Percentiles rank a stretch among this genome's conserved stretches.
Conservation (phyloP, 169 alveolate genomes). For the Eimeria praecox region DNA sequence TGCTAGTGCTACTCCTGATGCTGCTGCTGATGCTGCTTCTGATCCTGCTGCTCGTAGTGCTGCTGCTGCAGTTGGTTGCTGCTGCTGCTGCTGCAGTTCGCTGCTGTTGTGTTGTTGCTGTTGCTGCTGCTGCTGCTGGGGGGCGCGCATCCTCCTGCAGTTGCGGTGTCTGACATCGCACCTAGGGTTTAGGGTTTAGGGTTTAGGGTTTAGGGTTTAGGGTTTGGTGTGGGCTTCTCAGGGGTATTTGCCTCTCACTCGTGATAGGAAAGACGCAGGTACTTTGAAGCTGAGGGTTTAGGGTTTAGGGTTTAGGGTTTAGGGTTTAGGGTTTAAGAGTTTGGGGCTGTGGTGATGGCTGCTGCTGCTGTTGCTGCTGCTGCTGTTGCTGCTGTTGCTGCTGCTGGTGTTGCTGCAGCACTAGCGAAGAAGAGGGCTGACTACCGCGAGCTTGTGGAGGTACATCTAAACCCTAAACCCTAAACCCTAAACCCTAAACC, state of each 20-base stretch:
- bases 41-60: neutral
- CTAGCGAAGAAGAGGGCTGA: slow-evolving; percentile 71
- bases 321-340: neutral
- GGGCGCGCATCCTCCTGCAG: neutral
- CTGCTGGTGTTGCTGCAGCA: slow-evolving; percentile 64
- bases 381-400: slow-evolving; percentile 5
- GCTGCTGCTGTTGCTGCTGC: slow-evolving; percentile 25
- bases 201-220: slow-evolving; percentile 13
- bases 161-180: neutral
- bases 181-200: neutral
- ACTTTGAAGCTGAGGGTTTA: neutral
- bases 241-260: slow-evolving; percentile 35
- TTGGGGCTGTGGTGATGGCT: neutral
- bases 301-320: neutral
- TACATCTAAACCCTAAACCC: slow-evolving; percentile 30
- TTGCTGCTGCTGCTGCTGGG: too few relatives aligned
- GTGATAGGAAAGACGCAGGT: slow-evolving; percentile 50
- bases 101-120: too few relatives aligned
- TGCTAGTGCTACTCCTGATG: neutral
- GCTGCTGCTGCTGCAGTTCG: neutral
- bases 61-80: slow-evolving; percentile 1
- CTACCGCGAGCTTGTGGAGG: slow-evolving; percentile 67
- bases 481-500: slow-evolving; percentile 22
- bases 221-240: neutral
- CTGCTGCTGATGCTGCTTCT: slow-evolving; percentile 41